Conservation (phyloP, 2,329 filamentous ascomycete genomes). For the Apiospora malaysiana region DNA sequence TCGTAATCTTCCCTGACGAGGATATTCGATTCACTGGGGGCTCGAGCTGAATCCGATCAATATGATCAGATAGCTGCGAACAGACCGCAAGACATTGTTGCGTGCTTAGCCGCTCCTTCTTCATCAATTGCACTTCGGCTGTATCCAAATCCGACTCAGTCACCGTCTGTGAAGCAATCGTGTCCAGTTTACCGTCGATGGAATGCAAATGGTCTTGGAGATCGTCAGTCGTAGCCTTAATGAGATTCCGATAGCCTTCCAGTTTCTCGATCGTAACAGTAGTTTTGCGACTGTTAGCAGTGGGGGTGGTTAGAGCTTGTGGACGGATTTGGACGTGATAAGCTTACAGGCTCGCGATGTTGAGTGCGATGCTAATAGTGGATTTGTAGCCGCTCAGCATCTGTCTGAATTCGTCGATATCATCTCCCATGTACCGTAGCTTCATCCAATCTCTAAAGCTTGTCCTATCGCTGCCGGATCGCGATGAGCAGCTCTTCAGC, state of each 20-base stretch:
- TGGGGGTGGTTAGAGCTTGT: slow-evolving; percentile 25
- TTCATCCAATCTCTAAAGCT: slow-evolving; percentile 54
- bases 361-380: slow-evolving; percentile 48
- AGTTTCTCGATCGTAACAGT: slow-evolving; percentile 39
- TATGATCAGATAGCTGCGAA: slow-evolving; percentile 39
- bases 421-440: slow-evolving; percentile 50
- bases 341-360: slow-evolving; percentile 47
- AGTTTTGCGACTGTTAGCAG: slow-evolving; percentile 39
- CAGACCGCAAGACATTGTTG: slow-evolving; percentile 43
- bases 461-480: slow-evolving; percentile 40
- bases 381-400: slow-evolving; percentile 49
- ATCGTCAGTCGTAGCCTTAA: slow-evolving; percentile 37
- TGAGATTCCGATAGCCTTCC: slow-evolving; percentile 41
- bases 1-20: slow-evolving; percentile 39
- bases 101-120: slow-evolving; percentile 42
- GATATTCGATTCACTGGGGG: slow-evolving; percentile 21
- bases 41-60: slow-evolving; percentile 34
- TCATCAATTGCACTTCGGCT: slow-evolving; percentile 35
- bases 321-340: slow-evolving; percentile 22
- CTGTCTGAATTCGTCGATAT: slow-evolving; percentile 48
- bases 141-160: slow-evolving; percentile 33
- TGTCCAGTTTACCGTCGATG: slow-evolving; percentile 34
- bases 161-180: slow-evolving; percentile 29
- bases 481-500: slow-evolving; percentile 42
- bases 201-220: not conserved